These are phyloP conservation scores for Aspergillus texensis DNA, from an alignment of 2,329 filamentous ascomycete genomes.

Conservation along the genomic window DNA sequence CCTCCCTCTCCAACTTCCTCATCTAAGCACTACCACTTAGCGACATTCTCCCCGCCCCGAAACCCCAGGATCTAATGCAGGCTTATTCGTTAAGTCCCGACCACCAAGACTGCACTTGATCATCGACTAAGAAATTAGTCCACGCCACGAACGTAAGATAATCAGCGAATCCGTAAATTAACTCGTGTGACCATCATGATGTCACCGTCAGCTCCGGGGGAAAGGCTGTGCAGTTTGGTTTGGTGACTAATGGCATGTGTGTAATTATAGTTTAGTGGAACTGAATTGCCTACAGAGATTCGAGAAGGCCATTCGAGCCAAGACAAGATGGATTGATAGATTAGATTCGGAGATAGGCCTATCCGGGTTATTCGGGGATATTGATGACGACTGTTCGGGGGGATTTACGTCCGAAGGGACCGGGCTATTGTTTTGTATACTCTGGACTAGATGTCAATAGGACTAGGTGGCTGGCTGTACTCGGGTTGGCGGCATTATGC, in stretches of 20 bases:
- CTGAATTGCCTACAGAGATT: too few relatives aligned
- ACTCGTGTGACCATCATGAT: not conserved
- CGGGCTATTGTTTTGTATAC: not conserved
- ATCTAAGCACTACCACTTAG: not conserved
- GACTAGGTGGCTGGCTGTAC: not conserved
- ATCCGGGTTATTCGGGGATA: not conserved
- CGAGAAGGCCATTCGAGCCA: not conserved
- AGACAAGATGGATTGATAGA: not conserved
- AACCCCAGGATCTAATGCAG: not conserved
- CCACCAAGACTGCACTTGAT: not conserved
- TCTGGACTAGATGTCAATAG: not conserved
- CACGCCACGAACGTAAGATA: not conserved
- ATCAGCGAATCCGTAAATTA: not conserved
- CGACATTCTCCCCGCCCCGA: not conserved
- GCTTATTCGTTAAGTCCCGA: not conserved
- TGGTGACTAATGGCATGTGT: too few relatives aligned
- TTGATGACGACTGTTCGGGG: not conserved
- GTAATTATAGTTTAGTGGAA: not conserved
- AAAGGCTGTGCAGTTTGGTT: too few relatives aligned
- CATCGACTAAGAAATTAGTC: not conserved
- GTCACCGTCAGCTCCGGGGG: not conserved
- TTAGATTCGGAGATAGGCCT: slow-evolving; percentile 5
- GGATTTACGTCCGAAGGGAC: not conserved
- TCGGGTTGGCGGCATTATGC: not conserved
- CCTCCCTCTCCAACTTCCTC: not conserved